phyloP scores from a whole-genome alignment of 495 filamentous ascomycete species.

The Xylaria cubensis region DNA sequence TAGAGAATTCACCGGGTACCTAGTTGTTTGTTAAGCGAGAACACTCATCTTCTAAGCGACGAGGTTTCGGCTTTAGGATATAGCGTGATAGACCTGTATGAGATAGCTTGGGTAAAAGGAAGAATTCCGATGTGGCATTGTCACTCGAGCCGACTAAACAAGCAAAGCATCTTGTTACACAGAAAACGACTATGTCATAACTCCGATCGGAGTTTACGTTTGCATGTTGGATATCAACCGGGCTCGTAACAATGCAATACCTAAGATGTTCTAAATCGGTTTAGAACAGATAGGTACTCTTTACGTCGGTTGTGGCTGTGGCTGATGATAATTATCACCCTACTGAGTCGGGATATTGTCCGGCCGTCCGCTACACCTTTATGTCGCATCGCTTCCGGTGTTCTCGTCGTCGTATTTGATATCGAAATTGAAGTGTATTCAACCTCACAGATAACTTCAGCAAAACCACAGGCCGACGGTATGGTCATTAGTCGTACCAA shows the following conservation, averaged over 20 bases:
- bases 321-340: constrained; percentile 71
- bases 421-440: constrained; percentile 67
- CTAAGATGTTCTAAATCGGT: constrained; percentile 31
- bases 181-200: constrained; percentile 64
- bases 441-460: neutral
- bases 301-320: constrained; percentile 27
- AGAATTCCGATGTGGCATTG: constrained; percentile 47
- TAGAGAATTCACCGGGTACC: constrained; percentile 62
- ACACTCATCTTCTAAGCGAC: constrained; percentile 62
- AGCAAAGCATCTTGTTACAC: constrained; percentile 34
- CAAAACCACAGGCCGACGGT: neutral
- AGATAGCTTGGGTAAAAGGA: constrained; percentile 57
- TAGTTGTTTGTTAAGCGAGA: constrained; percentile 67
- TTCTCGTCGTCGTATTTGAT: constrained; percentile 65
- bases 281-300: too few relatives aligned
- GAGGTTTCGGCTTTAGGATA: constrained; percentile 54
- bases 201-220: constrained; percentile 69
- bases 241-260: constrained; percentile 74
- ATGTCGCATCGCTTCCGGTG: constrained; percentile 57
- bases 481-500: too few relatives aligned
- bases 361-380: constrained; percentile 62
- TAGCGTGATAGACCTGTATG: constrained; percentile 59
- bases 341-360: constrained; percentile 70
- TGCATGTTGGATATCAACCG: constrained; percentile 78
- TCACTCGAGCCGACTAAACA: constrained; percentile 64